Percentiles rank a stretch among this genome's conserved stretches.
Conservation (phyloP, 2,329 filamentous ascomycete genomes). For the Stenocarpella maydis region DNA sequence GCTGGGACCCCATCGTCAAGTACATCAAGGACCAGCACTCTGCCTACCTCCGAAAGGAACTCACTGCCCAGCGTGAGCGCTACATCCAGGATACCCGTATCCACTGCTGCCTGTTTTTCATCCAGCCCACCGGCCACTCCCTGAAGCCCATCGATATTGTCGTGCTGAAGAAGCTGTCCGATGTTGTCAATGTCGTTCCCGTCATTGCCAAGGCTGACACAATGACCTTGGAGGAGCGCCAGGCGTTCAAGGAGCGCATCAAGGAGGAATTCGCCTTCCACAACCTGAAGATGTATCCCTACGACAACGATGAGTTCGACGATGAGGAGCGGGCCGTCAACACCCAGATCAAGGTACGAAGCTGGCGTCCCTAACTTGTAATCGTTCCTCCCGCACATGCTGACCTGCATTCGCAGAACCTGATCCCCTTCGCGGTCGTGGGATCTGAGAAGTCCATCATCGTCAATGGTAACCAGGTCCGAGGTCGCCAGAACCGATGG, state of each 20-base stretch:
- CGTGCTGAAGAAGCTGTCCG: slow-evolving; percentile 98
- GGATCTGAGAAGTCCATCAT: slow-evolving; percentile 98
- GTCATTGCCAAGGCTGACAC: slow-evolving; percentile 99
- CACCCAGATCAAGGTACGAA: slow-evolving; percentile 89
- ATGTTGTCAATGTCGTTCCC: slow-evolving; percentile 98
- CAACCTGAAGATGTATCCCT: slow-evolving; percentile 99
- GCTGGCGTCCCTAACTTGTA: neutral
- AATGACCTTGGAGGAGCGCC: slow-evolving; percentile 92
- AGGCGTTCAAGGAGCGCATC: slow-evolving; percentile 97
- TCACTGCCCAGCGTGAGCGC: slow-evolving; percentile 97
- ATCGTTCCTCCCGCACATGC: slow-evolving; percentile 30
- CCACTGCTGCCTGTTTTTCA: slow-evolving; percentile 99
- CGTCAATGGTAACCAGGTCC: slow-evolving; percentile 95
- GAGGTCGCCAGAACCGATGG: slow-evolving; percentile 98
- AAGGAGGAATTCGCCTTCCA: slow-evolving; percentile 99
- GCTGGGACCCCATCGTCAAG: slow-evolving; percentile 99
- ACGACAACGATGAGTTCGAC: slow-evolving; percentile 99
- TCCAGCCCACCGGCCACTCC: slow-evolving; percentile 96
- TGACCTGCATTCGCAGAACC: slow-evolving; percentile 66
- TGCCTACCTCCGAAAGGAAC: slow-evolving; percentile 98
- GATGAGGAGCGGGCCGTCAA: slow-evolving; percentile 95
- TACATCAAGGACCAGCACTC: slow-evolving; percentile 99
- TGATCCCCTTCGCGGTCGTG: slow-evolving; percentile 97
- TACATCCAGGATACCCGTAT: slow-evolving; percentile 99
- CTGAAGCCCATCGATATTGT: slow-evolving; percentile 99